These are phyloP conservation scores for Aphanomyces euteiches DNA, from an alignment of 352 stramenopile species.

Conservation along the genomic window DNA sequence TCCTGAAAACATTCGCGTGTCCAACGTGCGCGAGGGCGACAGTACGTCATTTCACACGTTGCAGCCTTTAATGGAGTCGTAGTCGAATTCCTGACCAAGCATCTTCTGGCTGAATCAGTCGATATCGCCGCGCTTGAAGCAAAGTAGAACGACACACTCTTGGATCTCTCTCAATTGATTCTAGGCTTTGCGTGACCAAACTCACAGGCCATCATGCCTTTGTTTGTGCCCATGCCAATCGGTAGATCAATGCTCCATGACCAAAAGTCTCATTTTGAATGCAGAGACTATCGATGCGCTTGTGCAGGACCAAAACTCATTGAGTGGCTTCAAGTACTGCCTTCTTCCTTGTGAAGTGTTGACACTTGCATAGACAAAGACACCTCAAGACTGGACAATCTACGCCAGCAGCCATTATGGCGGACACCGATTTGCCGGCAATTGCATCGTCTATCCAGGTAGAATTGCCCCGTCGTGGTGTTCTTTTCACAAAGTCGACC, in stretches of 20 bases:
- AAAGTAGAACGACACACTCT: slow-evolving; percentile 10
- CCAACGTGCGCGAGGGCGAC: slow-evolving; percentile 44
- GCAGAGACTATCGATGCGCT: slow-evolving; percentile 63
- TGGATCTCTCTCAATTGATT: slow-evolving; percentile 41
- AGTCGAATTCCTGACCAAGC: not conserved
- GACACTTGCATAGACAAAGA: slow-evolving; percentile 14
- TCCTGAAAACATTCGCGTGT: slow-evolving; percentile 55
- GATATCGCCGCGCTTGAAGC: slow-evolving; percentile 32
- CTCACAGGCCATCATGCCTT: slow-evolving; percentile 52
- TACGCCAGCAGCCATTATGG: slow-evolving; percentile 68
- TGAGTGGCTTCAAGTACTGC: slow-evolving; percentile 52
- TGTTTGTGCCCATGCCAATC: slow-evolving; percentile 56
- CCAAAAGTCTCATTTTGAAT: slow-evolving; percentile 23
- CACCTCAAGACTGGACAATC: slow-evolving; percentile 31
- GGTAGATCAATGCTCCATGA: slow-evolving; percentile 32
- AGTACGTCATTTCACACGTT: slow-evolving; percentile 37
- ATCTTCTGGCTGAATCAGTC: slow-evolving; percentile 35
- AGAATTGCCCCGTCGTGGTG: not conserved
- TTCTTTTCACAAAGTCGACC: not conserved
- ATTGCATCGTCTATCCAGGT: slow-evolving; percentile 69
- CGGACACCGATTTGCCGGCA: slow-evolving; percentile 66
- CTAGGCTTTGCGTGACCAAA: slow-evolving; percentile 32
- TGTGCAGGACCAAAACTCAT: slow-evolving; percentile 69
- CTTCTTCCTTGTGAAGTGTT: slow-evolving; percentile 29
- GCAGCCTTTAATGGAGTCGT: slow-evolving; percentile 16